A percentile compares a stretch with the other conserved stretches of the same genome.
phyloP scores from a whole-genome alignment of 2,329 filamentous ascomycete species.

The Aspergillus ibericus region DNA sequence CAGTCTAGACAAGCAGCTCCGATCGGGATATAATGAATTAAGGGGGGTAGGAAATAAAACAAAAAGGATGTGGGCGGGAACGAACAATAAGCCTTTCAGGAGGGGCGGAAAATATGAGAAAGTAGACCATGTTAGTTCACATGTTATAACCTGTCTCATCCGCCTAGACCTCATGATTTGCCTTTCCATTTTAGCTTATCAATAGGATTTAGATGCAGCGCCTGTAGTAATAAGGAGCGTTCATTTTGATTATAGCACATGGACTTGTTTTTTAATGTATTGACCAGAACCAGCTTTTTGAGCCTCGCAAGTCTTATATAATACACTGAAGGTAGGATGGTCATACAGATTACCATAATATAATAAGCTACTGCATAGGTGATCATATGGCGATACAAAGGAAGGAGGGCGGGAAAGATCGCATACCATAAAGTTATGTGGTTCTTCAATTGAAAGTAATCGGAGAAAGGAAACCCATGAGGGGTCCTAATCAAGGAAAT shows the following conservation, averaged over 20 bases:
- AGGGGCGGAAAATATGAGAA: background rate
- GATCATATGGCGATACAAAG: too few species aligned
- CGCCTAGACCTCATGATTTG: constrained; percentile 16
- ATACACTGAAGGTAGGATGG: background rate
- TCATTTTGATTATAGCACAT: constrained; percentile 5
- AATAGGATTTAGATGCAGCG: background rate
- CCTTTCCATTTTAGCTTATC: background rate
- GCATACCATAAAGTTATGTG: too few species aligned
- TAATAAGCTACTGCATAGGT: background rate
- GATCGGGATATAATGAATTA: background rate
- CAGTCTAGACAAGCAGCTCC: background rate
- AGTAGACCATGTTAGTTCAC: constrained; percentile 3
- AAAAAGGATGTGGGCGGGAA: background rate
- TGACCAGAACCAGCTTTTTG: background rate
- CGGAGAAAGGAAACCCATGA: too few species aligned
- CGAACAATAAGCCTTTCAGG: background rate
- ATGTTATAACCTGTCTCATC: constrained; percentile 6
- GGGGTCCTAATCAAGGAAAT: background rate
- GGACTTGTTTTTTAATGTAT: background rate
- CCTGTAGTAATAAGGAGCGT: background rate
- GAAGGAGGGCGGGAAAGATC: too few species aligned
- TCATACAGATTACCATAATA: background rate
- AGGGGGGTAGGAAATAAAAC: background rate
- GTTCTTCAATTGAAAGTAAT: background rate
- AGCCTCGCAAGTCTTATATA: background rate